Base-by-base conservation (phyloP, 208 protist species). In the Lotmaria passim region DNA sequence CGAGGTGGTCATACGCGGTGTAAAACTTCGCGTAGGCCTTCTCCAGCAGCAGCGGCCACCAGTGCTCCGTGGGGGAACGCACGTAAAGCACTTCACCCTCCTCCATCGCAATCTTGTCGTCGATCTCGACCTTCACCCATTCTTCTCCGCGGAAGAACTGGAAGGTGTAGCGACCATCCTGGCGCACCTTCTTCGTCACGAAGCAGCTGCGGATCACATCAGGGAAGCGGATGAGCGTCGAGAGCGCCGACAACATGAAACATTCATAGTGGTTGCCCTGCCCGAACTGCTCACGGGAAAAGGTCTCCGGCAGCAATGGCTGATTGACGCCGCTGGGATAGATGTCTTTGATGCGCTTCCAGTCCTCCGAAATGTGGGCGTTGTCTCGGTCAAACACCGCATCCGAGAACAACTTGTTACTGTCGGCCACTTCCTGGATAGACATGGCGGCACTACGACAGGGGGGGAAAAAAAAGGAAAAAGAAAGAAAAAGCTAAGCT, bases 21-120 rank as follows among this genome's bases (percentile, higher is more conserved):
- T n/a, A n/a, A n/a, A n/a, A n/a, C n/a, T n/a, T n/a, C n/a, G n/a
- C n/a, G n/a, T n/a, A n/a, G n/a, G n/a, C n/a, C n/a, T n/a, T n/a
- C n/a, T n/a, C n/a, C n/a, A n/a, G n/a, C n/a, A n/a, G n/a, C n/a
- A 94, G 73, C 24, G 91, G 89, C 79, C 87, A 96, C 85, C 85
- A 91, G 66, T 90, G 85, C 67, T 82, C 81, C 10, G 79, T 88
- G 19, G 87, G 89, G 10, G 85, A 90, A 0, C 63, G 89, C 57
- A 62, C 78, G 64, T 93, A 90, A 17, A 89, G 81, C 31, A 87
- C 81, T 2, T 83, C 79, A 24, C 80, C 81, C 34, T 83, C 78
- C 41, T 90, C 79, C 53, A 88, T 69, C 3, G 89, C 73, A 24
- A 94, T 81, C 12, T 26, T 51, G 65, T 94, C 89, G 62, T 94